Evolutionary conservation across 306 rosid genomes (phyloP), one percentile per base, ranked within the genome.

Genomic region (Carpinus fangiana): DNA sequence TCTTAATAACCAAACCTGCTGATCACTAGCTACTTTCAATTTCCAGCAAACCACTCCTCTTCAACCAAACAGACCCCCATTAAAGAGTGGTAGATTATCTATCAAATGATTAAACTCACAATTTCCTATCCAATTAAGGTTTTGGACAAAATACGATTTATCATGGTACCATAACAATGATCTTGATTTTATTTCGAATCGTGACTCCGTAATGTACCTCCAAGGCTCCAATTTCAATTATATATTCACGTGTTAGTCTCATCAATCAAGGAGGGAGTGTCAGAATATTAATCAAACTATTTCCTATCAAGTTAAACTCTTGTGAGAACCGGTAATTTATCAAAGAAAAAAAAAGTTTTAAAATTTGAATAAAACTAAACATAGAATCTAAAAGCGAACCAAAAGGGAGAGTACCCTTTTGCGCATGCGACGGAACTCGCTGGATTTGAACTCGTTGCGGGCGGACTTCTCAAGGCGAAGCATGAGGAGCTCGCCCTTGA

Each of bases 401-500:
- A 4, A 50, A 23, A 53, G 20, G 36, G 64, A 66, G 17, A 73
- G 48, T 87, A 95, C 99, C 93, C 86, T 89, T 83, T 90, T 95
- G 81, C 96, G 98, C 99, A 93, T 91, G 66, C 87, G 86, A 52
- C 87, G 66, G 84, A 95, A 95, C 23, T 95, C 97, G 70, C 97
- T 95, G 82, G 98, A 70, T 76, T 88, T 93, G 82, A 93, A 91
- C 76, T 95, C 98, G 55, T 90, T 90, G 12, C 97, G 89, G 34
- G 88, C 91, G 0, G 99, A 93, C 87, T 89, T 85, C 82, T 92
- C 91, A 64, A 95, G 93, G 12, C 92, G 89, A 79, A 93, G 99
- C 99, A 95, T 90, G 23, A 90, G 71, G 57, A 95, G 97, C 82
- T 93, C 99, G 0, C 99, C 99, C 83, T 95, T 84, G 55, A 95